Evolutionary conservation across 495 filamentous ascomycete species (phyloP), one percentile per base, ranked within the genome.

Genomic region (Daldinia caldariorum): DNA sequence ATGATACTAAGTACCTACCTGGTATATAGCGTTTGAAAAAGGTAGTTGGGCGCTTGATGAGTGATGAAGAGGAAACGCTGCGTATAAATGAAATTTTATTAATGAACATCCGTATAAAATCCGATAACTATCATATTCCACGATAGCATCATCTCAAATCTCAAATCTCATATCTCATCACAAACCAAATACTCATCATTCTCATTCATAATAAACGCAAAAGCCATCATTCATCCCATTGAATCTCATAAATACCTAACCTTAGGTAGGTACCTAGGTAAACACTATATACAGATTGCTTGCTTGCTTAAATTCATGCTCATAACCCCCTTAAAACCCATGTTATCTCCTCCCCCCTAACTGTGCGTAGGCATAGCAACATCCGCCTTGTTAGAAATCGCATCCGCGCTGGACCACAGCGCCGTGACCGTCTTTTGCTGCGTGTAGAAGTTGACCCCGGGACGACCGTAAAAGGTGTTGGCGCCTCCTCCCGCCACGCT

Each of bases 351-450:
- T 26, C 26, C 26, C 3, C 3, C 0, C 72, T 78, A 82, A 32
- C 69, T 79, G 54, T 97, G 92, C 60, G 93, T 97, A n/a, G 94
- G 94, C 94, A 98, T 98, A 59, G 92, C 89, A 31, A 95, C 92
- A 70, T 87, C 87, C 12, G 94, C 94, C 84, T 92, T 93, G 65
- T 86, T 89, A 53, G 84, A 84, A 49, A 93, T 85, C 6, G 92
- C 94, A 79, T 97, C 94, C 76, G 94, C 92, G 60, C 86, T 87
- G 62, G 87, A 87, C 95, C 96, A 97, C 72, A 94, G 78, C 73
- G 93, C 92, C 67, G 95, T 99, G 57, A 99, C 94, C 20, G 95
- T 99, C 90, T 99, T 97, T 74, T 90, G 85, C 84, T 98, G 95
- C 13, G 95, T 99, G 76, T 97, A 99, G 78, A 99, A 99, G 63